Evolutionary conservation across 768 basidiomycete genomes (phyloP).

Genomic region (Tylopilus intermedius): DNA sequence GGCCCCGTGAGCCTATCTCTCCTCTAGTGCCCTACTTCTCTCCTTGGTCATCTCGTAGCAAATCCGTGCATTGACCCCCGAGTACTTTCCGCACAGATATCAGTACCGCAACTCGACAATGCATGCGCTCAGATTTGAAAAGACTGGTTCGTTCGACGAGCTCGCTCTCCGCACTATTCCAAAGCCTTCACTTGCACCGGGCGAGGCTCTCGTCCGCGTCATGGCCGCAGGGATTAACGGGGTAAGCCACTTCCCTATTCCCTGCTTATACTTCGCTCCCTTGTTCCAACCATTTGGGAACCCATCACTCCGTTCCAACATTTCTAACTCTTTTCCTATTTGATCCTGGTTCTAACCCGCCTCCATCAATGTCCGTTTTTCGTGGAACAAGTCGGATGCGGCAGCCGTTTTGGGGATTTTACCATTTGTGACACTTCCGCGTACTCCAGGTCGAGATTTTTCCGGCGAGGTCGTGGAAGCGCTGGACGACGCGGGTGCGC

Average conservation of each 20-base stretch:
- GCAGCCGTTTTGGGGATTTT: conserved; percentile 25
- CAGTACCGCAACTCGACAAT: conserved; percentile 14
- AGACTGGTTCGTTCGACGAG: conserved; percentile 28
- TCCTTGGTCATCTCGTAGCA: background rate
- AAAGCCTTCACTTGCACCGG: conserved; percentile 26
- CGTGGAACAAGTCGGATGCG: conserved; percentile 25
- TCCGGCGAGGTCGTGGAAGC: conserved; percentile 34
- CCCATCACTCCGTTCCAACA: background rate
- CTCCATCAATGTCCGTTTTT: background rate
- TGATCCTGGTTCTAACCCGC: background rate
- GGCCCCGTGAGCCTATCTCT: conserved; percentile 2
- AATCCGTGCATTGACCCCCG: background rate
- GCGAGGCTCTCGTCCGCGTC: conserved; percentile 31
- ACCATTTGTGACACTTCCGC: conserved; percentile 31
- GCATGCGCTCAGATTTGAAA: conserved; percentile 31
- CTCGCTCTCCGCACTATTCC: conserved; percentile 21
- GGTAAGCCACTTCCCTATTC: conserved; percentile 14
- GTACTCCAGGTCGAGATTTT: conserved; percentile 31
- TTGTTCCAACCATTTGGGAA: background rate
- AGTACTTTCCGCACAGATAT: background rate
- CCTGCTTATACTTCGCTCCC: background rate
- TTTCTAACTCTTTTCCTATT: background rate
- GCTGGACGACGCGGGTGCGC: conserved; percentile 19
- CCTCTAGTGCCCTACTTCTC: background rate
- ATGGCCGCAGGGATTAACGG: conserved; percentile 33